phyloP scores from a whole-genome alignment of 345 rosid genomes.

The Arabidopsis thaliana region TAIR10.1 NC_003070.9:1303501-1304000 shows the following conservation, averaged over 20 bases:
- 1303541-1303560: conserved; percentile 28
- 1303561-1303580: conserved; percentile 17
- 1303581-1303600: conserved; percentile 39
- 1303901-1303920: conserved; percentile 46
- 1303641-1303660: conserved; percentile 17
- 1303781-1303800: conserved; percentile 41
- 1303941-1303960: conserved; percentile 4
- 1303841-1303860: conserved; percentile 37
- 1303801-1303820: conserved; percentile 41
- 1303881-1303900: conserved; percentile 44
- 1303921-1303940: conserved; percentile 38
- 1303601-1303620: conserved; percentile 34
- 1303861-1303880: conserved; percentile 29
- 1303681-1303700: conserved; percentile 39
- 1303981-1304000: conserved; percentile 49
- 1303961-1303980: conserved; percentile 44
- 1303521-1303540: neutral
- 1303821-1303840: conserved; percentile 41
- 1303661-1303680: conserved; percentile 40
- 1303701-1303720: conserved; percentile 30
- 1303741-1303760: conserved; percentile 21
- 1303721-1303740: conserved; percentile 1
- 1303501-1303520: neutral
- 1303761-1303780: conserved; percentile 25
- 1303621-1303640: conserved; percentile 17